Percentiles rank a stretch among this genome's conserved stretches.
phyloP scores from a whole-genome alignment of 441 rosid genomes.

The Brassica hybrid region DNA sequence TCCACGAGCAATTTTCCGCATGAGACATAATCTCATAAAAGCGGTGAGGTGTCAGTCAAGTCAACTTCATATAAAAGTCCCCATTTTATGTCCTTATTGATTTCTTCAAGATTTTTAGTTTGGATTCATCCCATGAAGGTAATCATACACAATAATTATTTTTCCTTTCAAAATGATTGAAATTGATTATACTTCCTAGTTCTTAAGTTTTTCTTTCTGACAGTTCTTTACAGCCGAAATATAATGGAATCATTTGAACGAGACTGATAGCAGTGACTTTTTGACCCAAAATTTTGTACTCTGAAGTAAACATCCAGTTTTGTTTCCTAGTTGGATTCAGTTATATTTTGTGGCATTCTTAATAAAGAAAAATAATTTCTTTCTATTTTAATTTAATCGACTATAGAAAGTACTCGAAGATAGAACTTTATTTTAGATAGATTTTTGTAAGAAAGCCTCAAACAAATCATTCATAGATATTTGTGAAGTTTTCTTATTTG shows the following conservation, averaged over 20 bases:
- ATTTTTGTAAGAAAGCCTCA: conserved; percentile 2
- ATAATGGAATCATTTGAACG: background rate
- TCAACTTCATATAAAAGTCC: background rate
- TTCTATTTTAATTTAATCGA: background rate
- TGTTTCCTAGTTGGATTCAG: background rate
- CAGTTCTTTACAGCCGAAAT: background rate
- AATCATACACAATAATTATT: background rate
- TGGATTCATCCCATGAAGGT: conserved; percentile 1
- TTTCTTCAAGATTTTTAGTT: background rate
- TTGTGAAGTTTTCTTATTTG: background rate
- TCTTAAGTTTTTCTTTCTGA: background rate
- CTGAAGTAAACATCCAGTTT: background rate
- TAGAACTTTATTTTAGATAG: background rate
- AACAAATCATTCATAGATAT: background rate
- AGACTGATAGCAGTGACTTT: background rate
- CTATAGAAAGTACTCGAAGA: background rate
- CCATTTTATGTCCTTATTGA: background rate
- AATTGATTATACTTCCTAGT: background rate
- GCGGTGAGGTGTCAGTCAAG: background rate
- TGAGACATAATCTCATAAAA: conserved; percentile 12
- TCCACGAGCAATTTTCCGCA: conserved; percentile 6
- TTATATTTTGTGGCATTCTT: background rate
- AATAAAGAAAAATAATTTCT: background rate
- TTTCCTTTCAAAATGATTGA: background rate
- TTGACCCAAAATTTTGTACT: background rate